Conservation (phyloP, 495 filamentous ascomycete genomes). For the Ramalina intermedia region DNA sequence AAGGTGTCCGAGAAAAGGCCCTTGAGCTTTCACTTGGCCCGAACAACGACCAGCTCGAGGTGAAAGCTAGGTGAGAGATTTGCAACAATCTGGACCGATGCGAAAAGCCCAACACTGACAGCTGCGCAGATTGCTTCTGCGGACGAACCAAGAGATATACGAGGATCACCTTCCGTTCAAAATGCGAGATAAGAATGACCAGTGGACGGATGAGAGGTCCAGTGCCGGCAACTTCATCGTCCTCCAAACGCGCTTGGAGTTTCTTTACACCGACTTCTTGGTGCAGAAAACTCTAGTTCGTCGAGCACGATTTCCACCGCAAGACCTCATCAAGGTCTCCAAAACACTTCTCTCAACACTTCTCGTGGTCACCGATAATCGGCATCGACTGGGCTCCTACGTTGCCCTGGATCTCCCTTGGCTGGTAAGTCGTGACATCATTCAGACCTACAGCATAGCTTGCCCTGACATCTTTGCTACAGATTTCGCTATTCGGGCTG, state of each 20-base stretch:
- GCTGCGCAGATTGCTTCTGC: not conserved
- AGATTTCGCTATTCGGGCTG: constrained; percentile 40
- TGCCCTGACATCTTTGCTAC: constrained; percentile 8
- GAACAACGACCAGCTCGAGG: not conserved
- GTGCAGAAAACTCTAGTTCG: constrained; percentile 42
- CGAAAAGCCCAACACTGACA: too few species aligned
- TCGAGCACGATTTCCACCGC: constrained; percentile 30
- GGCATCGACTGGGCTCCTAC: constrained; percentile 33
- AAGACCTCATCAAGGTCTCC: constrained; percentile 18
- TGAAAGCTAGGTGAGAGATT: not conserved
- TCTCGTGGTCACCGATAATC: constrained; percentile 28
- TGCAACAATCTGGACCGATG: too few species aligned
- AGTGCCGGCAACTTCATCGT: constrained; percentile 15
- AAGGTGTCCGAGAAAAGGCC: constrained; percentile 42
- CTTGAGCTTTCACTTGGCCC: constrained; percentile 42
- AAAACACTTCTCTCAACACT: constrained; percentile 33
- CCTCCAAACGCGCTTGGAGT: constrained; percentile 32
- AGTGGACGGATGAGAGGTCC: constrained; percentile 19
- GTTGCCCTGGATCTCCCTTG: constrained; percentile 37
- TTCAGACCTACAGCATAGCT: not conserved
- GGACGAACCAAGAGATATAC: not conserved
- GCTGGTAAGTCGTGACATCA: constrained; percentile 30
- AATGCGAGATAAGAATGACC: too few species aligned
- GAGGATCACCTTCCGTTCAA: not conserved
- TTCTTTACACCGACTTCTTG: constrained; percentile 44